phyloP scores from a whole-genome alignment of 2,329 filamentous ascomycete genomes.

The Clonostachys solani region DNA sequence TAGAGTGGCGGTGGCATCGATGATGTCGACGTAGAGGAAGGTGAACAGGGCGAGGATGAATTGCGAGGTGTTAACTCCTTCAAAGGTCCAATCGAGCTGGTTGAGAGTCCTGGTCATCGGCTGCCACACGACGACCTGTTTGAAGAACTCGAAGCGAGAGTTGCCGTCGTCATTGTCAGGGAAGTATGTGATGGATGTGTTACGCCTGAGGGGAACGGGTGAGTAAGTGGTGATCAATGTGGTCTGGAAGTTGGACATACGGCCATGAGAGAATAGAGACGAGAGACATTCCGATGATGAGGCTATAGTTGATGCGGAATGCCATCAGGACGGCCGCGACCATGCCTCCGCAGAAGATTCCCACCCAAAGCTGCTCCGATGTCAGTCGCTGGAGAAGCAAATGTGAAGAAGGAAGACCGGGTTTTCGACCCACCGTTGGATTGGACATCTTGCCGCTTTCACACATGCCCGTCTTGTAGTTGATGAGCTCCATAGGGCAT shows the following conservation, averaged over 20 bases:
- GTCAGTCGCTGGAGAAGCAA: background rate
- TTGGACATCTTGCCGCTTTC: conserved; percentile 67
- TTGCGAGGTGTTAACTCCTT: conserved; percentile 43
- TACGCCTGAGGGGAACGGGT: conserved; percentile 35
- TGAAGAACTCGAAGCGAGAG: conserved; percentile 66
- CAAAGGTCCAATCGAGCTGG: conserved; percentile 63
- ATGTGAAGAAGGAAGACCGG: background rate
- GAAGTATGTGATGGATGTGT: conserved; percentile 70
- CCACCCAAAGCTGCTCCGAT: conserved; percentile 67
- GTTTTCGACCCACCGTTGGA: conserved; percentile 49
- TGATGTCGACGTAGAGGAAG: conserved; percentile 76
- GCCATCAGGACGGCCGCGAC: conserved; percentile 78
- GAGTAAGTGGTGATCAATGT: background rate
- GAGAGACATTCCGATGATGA: conserved; percentile 67
- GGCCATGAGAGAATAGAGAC: conserved; percentile 75
- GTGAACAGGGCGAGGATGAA: conserved; percentile 71
- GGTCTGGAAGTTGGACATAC: conserved; percentile 30
- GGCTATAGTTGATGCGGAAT: conserved; percentile 70
- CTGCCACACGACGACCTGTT: conserved; percentile 66
- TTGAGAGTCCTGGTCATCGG: conserved; percentile 61
- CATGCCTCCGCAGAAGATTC: conserved; percentile 75
- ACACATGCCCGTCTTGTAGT: conserved; percentile 43
- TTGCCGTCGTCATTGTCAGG: conserved; percentile 62
- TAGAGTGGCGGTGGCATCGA: conserved; percentile 72
- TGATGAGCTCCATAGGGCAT: conserved; percentile 54